Conservation (phyloP, 108 stramenopile species). For the Skeletonema potamos region DNA sequence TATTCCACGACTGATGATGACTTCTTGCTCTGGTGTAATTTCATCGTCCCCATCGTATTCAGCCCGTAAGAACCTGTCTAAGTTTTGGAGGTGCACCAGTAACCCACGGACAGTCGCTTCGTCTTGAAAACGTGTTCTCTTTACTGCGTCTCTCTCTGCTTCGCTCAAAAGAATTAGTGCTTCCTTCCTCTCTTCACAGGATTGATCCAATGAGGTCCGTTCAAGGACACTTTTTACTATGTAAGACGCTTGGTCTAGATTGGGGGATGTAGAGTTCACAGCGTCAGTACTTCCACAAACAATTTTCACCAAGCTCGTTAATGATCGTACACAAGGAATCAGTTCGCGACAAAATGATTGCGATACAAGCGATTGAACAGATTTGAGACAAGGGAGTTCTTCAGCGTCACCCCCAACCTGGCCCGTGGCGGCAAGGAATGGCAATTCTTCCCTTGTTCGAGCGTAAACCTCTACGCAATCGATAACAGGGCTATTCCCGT, state of each 20-base stretch:
- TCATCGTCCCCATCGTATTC: constrained; percentile 10
- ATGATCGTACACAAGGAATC: constrained; percentile 33
- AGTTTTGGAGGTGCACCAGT: constrained; percentile 19
- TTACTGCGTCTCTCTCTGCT: constrained; percentile 29
- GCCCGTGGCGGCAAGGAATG: constrained; percentile 10
- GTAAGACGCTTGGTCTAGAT: constrained; percentile 9
- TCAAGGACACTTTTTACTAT: constrained; percentile 46
- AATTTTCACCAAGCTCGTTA: constrained; percentile 37
- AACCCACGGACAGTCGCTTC: constrained; percentile 58
- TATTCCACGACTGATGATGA: constrained; percentile 12
- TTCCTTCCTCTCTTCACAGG: constrained; percentile 30
- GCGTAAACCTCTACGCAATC: constrained; percentile 82
- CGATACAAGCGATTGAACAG: background rate
- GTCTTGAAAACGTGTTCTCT: constrained; percentile 40
- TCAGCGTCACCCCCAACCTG: constrained; percentile 12
- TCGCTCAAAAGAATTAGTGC: constrained; percentile 40
- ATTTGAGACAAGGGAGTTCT: background rate
- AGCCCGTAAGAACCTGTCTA: constrained; percentile 27
- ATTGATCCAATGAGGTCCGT: constrained; percentile 44
- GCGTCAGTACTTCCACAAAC: constrained; percentile 7
- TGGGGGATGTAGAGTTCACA: background rate
- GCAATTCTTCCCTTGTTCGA: constrained; percentile 19
- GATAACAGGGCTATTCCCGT: constrained; percentile 50
- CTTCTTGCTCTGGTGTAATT: constrained; percentile 19
- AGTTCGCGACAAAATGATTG: constrained; percentile 5